Base-by-base conservation (phyloP, 148 eudicot species). In the Cornus florida region DNA sequence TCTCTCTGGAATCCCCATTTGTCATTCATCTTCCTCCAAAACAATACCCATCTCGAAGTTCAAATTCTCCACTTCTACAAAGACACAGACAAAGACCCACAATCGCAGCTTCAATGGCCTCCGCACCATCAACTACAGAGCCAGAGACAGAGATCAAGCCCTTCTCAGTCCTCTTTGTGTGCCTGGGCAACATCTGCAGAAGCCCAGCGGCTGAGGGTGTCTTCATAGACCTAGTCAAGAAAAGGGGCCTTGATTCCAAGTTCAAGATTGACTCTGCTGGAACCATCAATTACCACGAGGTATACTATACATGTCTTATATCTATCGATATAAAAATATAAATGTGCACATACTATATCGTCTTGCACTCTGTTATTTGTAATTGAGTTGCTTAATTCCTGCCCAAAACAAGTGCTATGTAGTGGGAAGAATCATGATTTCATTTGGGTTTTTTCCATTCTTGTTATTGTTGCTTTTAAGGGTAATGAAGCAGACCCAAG, bases 151-250 rank as follows among this genome's bases (percentile, higher is more conserved):
- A 87, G 38, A 72, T 74, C 5, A 89, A 90, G 66, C 93, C 97
- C 19, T 91, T 89, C 71, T 85, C 95, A 28, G 97, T 94, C 6
- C 80, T 96, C 39, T 96, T 96, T 87, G 99, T 96, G 28, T 96
- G 98, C 77, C 88, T 96, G 33, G 98, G 98, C 7, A 96, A 96
- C 79, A 96, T 96, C 10, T 96, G 99, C 70, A 87, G 99, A 84
- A 94, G 98, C 84, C 98, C 98, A 71, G 99, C 99, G 80, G 98
- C 95, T 80, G 99, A 96, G 77, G 99, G 95, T 57, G 98, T 96
- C 35, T 96, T 96, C 84, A 86, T 80, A 11, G 90, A 91, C 73
- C 88, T 96, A 75, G 98, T 96, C 10, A 88, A 77, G 67, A 83
- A 88, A 33, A 92, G 81, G 81, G 92, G 92, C 10, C 79, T 96